A percentile compares a stretch with the other conserved stretches of the same genome.
Conservation (phyloP, 306 rosid genomes). For the Quercus robur region DNA sequence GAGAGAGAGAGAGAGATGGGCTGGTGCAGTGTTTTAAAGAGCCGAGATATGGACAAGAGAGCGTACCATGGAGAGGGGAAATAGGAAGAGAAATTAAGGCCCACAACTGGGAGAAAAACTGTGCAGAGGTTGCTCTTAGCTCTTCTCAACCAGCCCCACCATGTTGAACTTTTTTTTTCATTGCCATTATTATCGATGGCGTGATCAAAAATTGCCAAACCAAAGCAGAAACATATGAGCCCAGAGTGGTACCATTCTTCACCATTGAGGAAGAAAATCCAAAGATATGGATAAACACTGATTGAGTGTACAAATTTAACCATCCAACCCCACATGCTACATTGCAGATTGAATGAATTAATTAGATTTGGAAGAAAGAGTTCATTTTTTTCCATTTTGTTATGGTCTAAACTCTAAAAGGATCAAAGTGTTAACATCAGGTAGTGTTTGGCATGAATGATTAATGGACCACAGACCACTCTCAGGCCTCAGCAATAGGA, state of each 20-base stretch:
- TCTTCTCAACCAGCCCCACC: neutral
- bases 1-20: neutral
- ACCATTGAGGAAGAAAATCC: neutral
- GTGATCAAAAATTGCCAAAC: neutral
- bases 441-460: neutral
- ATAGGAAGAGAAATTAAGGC: neutral
- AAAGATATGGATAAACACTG: neutral
- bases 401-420: neutral
- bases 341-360: neutral
- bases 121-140: neutral
- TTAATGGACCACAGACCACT: neutral
- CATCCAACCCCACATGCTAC: neutral
- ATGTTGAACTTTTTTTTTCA: neutral
- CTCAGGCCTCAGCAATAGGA: neutral
- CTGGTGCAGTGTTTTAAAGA: neutral
- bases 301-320: neutral
- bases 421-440: neutral
- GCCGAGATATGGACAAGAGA: neutral
- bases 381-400: neutral
- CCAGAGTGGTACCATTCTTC: neutral
- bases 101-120: neutral
- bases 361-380: neutral
- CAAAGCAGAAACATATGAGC: neutral
- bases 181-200: neutral
- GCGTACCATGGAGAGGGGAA: neutral